Evolutionary conservation across 495 filamentous ascomycete species (phyloP), one percentile per base, ranked within the genome.

Genomic region (Aspergillus sclerotioniger): DNA sequence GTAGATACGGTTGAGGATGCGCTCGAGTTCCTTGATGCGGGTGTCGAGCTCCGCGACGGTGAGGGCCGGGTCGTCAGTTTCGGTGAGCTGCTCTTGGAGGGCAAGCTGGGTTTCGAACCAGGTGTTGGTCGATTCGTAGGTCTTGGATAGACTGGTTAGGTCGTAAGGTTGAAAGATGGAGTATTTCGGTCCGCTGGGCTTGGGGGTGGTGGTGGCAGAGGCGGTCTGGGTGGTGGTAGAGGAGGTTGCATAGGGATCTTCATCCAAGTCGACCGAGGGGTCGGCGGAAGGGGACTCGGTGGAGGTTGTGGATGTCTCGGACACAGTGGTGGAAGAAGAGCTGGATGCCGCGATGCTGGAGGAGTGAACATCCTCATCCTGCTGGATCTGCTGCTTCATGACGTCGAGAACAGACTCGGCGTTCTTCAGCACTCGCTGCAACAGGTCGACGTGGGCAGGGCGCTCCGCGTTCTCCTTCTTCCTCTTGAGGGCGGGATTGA

Each of bases 81-180:
- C 74, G 20, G 80, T 76, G 13, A 92, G 82, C 64, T 83, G 82
- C 32, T 88, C 85, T 64, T 95, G 90, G 50, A 75, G 69, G 0
- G 75, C 74, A n/a, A 87, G 69, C 64, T 87, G 85, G 66, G 84
- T 78, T 43, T 84, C 80, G 19, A 95, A 74, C 91, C 91, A 96
- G 16, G 70, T 65, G 56, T 68, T 72, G 53, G 68, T 66, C 21
- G 74, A 64, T 29, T 79, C 74, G 41, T 69, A 73, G 37, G 60
- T 62, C 53, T 68, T 59, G 12, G 58, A 64, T 3, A 80, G 61
- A 28, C 77, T 71, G 52, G 79, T 74, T 8, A 92, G 76, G 63
- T 96, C 91, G 10, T 68, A 62, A 2, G 76, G 76, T 4, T 66
- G 68, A 64, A 77, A 78, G 35, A 74, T 62, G 19, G 72, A 66